Percentiles rank a stretch among this genome's conserved stretches.
Evolutionary conservation across 139 green algal genomes (phyloP).

Genomic region (Closterium sp.): DNA sequence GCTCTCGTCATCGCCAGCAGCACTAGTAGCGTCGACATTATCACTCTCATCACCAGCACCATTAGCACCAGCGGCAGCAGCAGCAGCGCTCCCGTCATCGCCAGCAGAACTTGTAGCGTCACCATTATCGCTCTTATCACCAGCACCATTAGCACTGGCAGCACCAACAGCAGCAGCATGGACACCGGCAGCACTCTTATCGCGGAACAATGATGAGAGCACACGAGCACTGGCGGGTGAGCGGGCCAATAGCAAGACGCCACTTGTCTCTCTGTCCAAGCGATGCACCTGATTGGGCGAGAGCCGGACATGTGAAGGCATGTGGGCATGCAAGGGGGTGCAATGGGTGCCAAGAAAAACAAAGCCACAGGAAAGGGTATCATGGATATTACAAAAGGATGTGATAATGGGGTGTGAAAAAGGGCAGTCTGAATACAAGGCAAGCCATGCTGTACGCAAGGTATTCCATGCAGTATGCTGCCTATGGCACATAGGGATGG

Average conservation of each 20-base stretch:
- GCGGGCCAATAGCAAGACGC: background rate
- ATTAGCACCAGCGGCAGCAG: background rate
- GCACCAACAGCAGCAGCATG: background rate
- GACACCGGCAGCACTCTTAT: background rate
- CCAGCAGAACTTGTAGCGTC: no score
- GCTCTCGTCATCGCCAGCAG: background rate
- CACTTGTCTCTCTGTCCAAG: constrained; percentile 5
- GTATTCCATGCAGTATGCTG: no score
- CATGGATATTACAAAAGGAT: no score
- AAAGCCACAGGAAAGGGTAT: no score
- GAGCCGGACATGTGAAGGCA: background rate
- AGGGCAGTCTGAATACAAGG: no score
- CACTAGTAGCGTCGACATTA: no score
- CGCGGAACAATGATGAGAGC: background rate
- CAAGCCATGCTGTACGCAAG: no score
- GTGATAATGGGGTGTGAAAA: no score
- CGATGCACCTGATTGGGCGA: background rate
- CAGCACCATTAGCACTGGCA: no score
- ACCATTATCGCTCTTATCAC: no score
- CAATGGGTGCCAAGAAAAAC: background rate
- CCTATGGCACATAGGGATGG: no score
- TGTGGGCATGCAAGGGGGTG: background rate
- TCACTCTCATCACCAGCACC: no score
- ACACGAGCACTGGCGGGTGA: background rate
- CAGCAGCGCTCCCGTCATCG: background rate